Conservation (phyloP, 371 early-diverging fungal species). For the Apophysomyces variabilis region DNA sequence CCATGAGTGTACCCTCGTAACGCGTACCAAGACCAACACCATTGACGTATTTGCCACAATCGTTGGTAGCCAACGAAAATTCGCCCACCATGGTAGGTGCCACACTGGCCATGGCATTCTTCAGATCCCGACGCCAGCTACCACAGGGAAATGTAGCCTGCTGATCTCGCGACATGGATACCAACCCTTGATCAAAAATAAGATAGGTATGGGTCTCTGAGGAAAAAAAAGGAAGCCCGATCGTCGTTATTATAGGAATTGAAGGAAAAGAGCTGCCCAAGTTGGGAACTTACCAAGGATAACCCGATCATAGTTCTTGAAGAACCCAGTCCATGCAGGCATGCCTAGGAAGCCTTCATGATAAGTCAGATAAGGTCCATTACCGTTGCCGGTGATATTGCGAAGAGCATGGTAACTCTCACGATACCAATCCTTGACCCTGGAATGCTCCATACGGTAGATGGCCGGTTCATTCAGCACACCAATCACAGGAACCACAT, state of each 20-base stretch:
- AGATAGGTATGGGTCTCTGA: slow-evolving; percentile 53
- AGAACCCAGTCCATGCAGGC: slow-evolving; percentile 41
- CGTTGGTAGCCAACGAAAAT: slow-evolving; percentile 75
- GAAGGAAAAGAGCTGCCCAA: no score
- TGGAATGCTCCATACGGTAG: slow-evolving; percentile 18
- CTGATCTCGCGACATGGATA: slow-evolving; percentile 44
- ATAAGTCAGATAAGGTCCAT: slow-evolving; percentile 45
- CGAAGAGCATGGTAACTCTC: slow-evolving; percentile 39
- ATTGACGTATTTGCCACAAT: slow-evolving; percentile 75
- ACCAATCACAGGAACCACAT: slow-evolving; percentile 59
- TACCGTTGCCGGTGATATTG: slow-evolving; percentile 29
- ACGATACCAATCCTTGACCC: slow-evolving; percentile 40
- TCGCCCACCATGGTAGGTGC: slow-evolving; percentile 75
- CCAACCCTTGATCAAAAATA: slow-evolving; percentile 49
- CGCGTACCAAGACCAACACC: slow-evolving; percentile 70
- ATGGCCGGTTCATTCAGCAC: slow-evolving; percentile 57
- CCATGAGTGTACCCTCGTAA: slow-evolving; percentile 62
- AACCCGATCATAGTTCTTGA: slow-evolving; percentile 35
- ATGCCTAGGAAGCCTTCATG: slow-evolving; percentile 52
- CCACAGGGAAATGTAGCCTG: slow-evolving; percentile 56
- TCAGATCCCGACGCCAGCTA: slow-evolving; percentile 39
- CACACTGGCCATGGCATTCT: slow-evolving; percentile 26
- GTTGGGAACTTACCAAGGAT: slow-evolving; percentile 35
- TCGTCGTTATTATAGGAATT: no score
- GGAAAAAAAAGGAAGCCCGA: no score